Conservation (phyloP, 805 yeast genomes). For the Candida nemodendra region DNA sequence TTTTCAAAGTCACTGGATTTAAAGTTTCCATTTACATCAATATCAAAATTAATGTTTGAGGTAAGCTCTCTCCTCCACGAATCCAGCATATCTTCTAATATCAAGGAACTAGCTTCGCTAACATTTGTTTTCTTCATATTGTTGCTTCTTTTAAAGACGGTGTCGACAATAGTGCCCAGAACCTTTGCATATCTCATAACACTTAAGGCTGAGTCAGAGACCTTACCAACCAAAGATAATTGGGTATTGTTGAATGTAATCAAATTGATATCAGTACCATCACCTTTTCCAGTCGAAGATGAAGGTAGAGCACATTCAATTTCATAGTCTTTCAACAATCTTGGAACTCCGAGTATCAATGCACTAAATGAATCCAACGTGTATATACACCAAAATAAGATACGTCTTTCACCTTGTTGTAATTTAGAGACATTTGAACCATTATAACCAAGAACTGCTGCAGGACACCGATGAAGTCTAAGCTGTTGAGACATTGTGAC, state of each 20-base stretch:
- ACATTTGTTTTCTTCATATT: slow-evolving; percentile 27
- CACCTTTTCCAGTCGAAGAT: slow-evolving; percentile 28
- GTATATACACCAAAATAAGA: slow-evolving; percentile 82
- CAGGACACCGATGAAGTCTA: slow-evolving; percentile 82
- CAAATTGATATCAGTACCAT: slow-evolving; percentile 50
- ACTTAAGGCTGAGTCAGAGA: slow-evolving; percentile 58
- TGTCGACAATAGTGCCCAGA: slow-evolving; percentile 69
- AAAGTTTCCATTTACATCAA: slow-evolving; percentile 54
- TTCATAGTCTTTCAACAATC: slow-evolving; percentile 75
- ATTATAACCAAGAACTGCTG: slow-evolving; percentile 67
- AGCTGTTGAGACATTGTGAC: slow-evolving; percentile 84
- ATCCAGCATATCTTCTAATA: slow-evolving; percentile 66
- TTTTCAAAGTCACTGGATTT: slow-evolving; percentile 33
- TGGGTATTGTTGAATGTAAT: slow-evolving; percentile 58
- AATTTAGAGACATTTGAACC: slow-evolving; percentile 64
- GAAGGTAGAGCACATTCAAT: slow-evolving; percentile 86
- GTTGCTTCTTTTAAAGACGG: slow-evolving; percentile 62
- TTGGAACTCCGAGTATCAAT: slow-evolving; percentile 77
- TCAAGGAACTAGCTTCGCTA: slow-evolving; percentile 32
- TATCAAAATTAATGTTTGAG: slow-evolving; percentile 53
- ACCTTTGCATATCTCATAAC: slow-evolving; percentile 70
- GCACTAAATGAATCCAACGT: slow-evolving; percentile 74
- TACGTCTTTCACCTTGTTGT: slow-evolving; percentile 81
- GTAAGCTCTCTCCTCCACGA: slow-evolving; percentile 78
- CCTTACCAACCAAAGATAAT: slow-evolving; percentile 68